phyloP scores from a whole-genome alignment of 805 yeast genomes.

The Torulaspora gathmanii region DNA sequence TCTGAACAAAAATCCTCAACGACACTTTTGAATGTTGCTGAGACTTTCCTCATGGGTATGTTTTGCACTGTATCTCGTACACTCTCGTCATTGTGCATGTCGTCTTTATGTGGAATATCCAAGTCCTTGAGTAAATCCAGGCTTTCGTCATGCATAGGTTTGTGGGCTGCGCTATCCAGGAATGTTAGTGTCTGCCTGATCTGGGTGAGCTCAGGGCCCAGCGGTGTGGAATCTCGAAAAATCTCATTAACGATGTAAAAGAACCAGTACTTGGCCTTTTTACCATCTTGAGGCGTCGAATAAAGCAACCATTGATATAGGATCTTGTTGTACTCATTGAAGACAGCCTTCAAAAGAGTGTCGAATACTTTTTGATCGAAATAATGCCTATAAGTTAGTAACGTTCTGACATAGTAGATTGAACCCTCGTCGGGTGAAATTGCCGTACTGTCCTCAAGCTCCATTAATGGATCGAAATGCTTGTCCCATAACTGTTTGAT shows the following conservation, averaged over 20 bases:
- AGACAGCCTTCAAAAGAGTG: slow-evolving; percentile 13
- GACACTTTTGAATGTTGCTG: slow-evolving; percentile 58
- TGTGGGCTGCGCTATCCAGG: slow-evolving; percentile 6
- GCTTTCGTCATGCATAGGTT: slow-evolving; percentile 24
- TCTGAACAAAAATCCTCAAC: slow-evolving; percentile 55
- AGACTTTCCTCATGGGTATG: slow-evolving; percentile 42
- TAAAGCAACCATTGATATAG: slow-evolving; percentile 27
- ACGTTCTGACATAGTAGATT: slow-evolving; percentile 11
- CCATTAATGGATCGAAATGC: slow-evolving; percentile 25
- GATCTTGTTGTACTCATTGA: slow-evolving; percentile 24
- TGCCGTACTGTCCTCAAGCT: slow-evolving; percentile 17
- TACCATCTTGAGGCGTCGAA: slow-evolving; percentile 9
- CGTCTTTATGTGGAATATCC: not conserved
- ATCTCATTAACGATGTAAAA: slow-evolving; percentile 19
- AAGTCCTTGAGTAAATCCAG: slow-evolving; percentile 13
- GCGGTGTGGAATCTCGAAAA: slow-evolving; percentile 10
- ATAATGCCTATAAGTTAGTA: slow-evolving; percentile 14
- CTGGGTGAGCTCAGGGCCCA: slow-evolving; percentile 13
- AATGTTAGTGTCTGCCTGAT: slow-evolving; percentile 13
- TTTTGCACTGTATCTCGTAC: slow-evolving; percentile 21
- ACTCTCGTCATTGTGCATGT: not conserved
- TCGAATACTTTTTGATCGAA: slow-evolving; percentile 13
- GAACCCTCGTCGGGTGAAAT: slow-evolving; percentile 12
- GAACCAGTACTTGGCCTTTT: slow-evolving; percentile 23
- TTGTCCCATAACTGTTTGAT: slow-evolving; percentile 24